Evolutionary conservation across 257 asterid species (phyloP), one percentile per base, ranked within the genome.

Genomic region (Primulina eburnea): DNA sequence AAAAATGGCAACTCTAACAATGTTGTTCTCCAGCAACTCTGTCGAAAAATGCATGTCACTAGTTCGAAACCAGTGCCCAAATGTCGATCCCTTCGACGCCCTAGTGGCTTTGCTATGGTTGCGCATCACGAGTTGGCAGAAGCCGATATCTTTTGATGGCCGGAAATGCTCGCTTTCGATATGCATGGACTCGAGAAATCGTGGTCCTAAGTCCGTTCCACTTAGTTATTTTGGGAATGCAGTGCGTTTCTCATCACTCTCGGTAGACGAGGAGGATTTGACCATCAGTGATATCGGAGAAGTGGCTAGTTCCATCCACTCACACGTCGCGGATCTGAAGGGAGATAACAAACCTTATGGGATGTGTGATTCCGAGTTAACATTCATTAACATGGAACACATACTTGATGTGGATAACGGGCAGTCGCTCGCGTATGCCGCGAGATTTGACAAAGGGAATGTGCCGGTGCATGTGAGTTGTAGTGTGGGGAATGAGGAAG

Each of bases 81-180:
- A 67, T 4, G 88, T 85, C 78, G 81, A 83, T 14, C 92, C 92
- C 16, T 88, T 84, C 47, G 90, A 82, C 61, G 61, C 81, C 53
- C 56, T 88, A 10, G 74, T 75, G 1, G 95, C 90, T 7, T 79
- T 88, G 69, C 70, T 88, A 43, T 88, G 95, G 95, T 77, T 83
- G 2, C 68, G 78, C 28, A 61, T 84, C 9, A 77, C 74, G 2
- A 75, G 14, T 0, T 24, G 21, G 50, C 78, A 62, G 55, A 66
- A 70, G 10, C 73, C 74, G 16, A 12, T 17, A 0, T 6, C 62
- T 0, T 28, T 24, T 16, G 33, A 47, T 14, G 62, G 26, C 6
- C 14, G 43, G 1, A 68, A 67, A 1, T 62, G 68, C 30, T 72
- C 86, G 12, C 67, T 86, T 28, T 62, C 83, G 14, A 3, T 88